Base-by-base conservation (phyloP, 495 filamentous ascomycete species). In the Xylaria curta region DNA sequence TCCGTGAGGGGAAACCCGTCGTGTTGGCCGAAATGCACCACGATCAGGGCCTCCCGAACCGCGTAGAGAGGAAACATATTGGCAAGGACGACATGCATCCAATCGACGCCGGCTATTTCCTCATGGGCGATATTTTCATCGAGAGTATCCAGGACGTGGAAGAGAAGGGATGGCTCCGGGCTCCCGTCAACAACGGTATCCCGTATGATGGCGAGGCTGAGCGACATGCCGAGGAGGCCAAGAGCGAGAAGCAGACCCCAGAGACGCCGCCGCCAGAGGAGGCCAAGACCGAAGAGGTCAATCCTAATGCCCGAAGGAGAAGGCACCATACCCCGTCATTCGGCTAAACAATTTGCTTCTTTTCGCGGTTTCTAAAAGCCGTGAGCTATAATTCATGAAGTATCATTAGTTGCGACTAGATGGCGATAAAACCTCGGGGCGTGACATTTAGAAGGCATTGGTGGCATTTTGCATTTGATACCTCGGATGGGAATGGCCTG, bases 41-140 rank as follows among this genome's bases (percentile, higher is more conserved):
- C 59, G 70, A 76, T 42, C 67, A 81, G 72, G 69, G 69, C 46
- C 21, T 76, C 6, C 63, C 81, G 59, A 65, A 81, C 74, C 75
- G 77, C 40, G 71, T 78, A 49, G 49, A 71, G 79, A 67, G 60
- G 66, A 60, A 72, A 65, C 64, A 78, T 76, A 75, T 79, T 72
- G 68, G 74, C 13, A 49, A 51, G 38, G 74, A 78, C 62, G 61
- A 76, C 62, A 71, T 74, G 68, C 85, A 86, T 72, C 85, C 84
- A 2, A 85, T 80, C 42, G 82, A 86, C 66, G 68, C 40, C n/a
- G 83, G 84, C 1, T 87, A 87, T 69, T 73, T 75, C 47, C 81
- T 82, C 71, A 85, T 87, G 83, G 85, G 82, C 17, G 75, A 76
- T n/a, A 80, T 82, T 58, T 86, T 84, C 79, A 78, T 78, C 42